Percentiles rank a stretch among this genome's conserved stretches.
Evolutionary conservation across 73 alveolate genomes (phyloP).

Genomic region (Durusdinium trenchii): DNA sequence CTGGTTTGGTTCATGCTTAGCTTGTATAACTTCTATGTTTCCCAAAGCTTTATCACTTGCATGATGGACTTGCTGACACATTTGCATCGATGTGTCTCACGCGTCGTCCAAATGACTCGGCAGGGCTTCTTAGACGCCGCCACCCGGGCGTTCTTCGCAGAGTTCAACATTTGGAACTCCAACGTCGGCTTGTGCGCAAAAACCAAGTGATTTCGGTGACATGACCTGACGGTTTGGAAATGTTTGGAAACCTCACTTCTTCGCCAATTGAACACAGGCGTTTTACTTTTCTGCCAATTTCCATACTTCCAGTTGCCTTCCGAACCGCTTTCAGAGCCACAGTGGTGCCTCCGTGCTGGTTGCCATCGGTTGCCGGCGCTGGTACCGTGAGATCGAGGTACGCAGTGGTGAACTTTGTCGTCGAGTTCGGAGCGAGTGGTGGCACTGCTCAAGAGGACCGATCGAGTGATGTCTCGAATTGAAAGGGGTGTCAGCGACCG

Average conservation of each 20-base stretch:
- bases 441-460: conserved; percentile 73
- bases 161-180: conserved; percentile 93
- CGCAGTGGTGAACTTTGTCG: conserved; percentile 71
- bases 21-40: background rate
- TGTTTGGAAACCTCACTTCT: no score
- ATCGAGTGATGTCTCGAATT: background rate
- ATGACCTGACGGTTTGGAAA: no score
- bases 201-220: no score
- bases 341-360: no score
- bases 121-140: conserved; percentile 91
- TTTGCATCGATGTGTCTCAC: background rate
- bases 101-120: background rate
- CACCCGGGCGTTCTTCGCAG: conserved; percentile 90
- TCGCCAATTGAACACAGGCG: no score
- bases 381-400: no score
- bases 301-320: no score
- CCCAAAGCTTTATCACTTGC: background rate
- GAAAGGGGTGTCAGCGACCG: no score
- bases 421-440: conserved; percentile 93
- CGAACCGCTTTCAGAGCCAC: no score
- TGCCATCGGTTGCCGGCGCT: no score
- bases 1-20: background rate
- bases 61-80: background rate
- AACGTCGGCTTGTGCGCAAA: conserved; percentile 74
- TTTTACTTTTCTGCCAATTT: no score